Base-by-base conservation (phyloP, 208 protist species). In the Leishmania guyanensis region DNA sequence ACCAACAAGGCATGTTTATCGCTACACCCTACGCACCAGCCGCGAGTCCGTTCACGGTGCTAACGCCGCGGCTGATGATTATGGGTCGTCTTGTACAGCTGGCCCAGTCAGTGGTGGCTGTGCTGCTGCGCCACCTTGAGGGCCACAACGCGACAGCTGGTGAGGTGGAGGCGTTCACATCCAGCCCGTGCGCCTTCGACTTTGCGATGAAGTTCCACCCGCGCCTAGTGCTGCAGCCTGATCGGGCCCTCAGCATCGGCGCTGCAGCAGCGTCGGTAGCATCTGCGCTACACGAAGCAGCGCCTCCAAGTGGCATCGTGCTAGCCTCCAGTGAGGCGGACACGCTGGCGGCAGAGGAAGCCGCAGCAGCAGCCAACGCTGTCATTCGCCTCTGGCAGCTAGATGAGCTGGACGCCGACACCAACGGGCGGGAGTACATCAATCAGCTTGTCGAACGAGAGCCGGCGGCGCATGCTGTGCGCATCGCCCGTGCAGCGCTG, bases 1-100 rank as follows among this genome's bases (percentile, higher is more conserved):
- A 95, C 33, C 86, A 93, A 39, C 92, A 94, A 78, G 92, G 86
- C 39, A 93, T 97, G 91, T 97, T 91, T 81, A 95, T 97, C 69
- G 91, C 91, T 46, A 88, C 94, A 12, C 88, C 94, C 17, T 97
- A 97, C 84, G 92, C 92, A 14, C 91, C 91, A 20, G 75, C 90
- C 29, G 87, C 86, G 70, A 94, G 90, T 77, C 94, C 94, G 36
- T 97, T 97, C 85, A 97, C 92, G n/a, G 83, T 86, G 20, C 81
- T 88, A 50, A 97, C 94, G 26, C 94, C 94, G 60, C 90, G 94
- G 16, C 88, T 84, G 48, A 95, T 96, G 86, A 94, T 97, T 68
- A 86, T 96, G 89, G 88, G 92, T 60, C 92, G 94, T 39, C 88
- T 97, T 36, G 94, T 96, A 74, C 91, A 93, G 71, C 86, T 96